phyloP scores from a whole-genome alignment of 2,329 filamentous ascomycete species.

The Thielaviopsis punctulata region DNA sequence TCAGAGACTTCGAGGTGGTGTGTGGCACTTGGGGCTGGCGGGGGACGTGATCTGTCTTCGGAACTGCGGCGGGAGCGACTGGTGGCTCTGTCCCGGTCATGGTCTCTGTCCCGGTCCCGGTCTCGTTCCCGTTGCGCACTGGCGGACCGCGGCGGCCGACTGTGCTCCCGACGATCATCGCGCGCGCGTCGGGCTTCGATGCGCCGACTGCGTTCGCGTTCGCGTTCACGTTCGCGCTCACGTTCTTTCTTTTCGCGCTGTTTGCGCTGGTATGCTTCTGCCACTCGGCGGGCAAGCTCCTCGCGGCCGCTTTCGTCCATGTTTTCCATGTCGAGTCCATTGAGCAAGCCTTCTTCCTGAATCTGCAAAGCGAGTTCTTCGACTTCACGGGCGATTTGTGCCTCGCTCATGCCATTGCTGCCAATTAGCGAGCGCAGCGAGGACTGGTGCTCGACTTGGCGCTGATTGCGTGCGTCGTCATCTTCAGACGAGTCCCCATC shows the following conservation, averaged over 20 bases:
- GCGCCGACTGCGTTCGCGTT: background rate
- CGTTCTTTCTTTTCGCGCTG: slow-evolving; percentile 37
- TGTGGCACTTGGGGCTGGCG: slow-evolving; percentile 26
- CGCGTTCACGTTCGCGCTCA: slow-evolving; percentile 16
- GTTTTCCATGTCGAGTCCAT: slow-evolving; percentile 77
- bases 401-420: slow-evolving; percentile 56
- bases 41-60: slow-evolving; percentile 36
- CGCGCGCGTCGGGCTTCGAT: background rate
- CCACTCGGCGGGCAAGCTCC: slow-evolving; percentile 77
- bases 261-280: slow-evolving; percentile 66
- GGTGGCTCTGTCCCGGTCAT: slow-evolving; percentile 16
- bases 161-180: background rate
- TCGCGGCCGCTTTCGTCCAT: slow-evolving; percentile 73
- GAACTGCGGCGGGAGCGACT: slow-evolving; percentile 25
- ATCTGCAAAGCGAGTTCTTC: slow-evolving; percentile 82
- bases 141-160: slow-evolving; percentile 16
- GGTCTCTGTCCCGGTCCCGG: too few species aligned
- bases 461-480: slow-evolving; percentile 8
- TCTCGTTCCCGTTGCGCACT: slow-evolving; percentile 15
- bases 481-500: background rate
- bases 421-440: slow-evolving; percentile 75
- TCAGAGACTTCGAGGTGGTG: slow-evolving; percentile 28
- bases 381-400: slow-evolving; percentile 74
- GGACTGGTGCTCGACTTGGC: slow-evolving; percentile 74
- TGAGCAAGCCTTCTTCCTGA: slow-evolving; percentile 67